A percentile compares a stretch with the other conserved stretches of the same genome.
These are phyloP conservation scores for Tetrahymena thermophila DNA, from an alignment of 73 alveolate genomes.

Conservation along the genomic window DNA sequence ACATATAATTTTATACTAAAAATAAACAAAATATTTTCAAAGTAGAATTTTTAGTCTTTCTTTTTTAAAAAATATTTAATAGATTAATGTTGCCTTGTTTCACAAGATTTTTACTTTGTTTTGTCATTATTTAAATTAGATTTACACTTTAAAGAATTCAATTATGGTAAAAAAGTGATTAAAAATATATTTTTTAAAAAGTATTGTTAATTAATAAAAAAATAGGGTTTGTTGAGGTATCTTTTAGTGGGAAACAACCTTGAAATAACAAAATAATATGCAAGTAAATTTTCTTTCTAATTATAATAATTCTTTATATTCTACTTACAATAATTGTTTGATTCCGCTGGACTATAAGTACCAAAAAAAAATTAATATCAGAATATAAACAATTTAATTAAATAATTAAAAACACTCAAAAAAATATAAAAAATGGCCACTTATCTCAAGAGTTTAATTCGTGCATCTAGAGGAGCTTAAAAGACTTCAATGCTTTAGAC, in stretches of 20 bases:
- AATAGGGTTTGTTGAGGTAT: neutral
- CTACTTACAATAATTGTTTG: neutral
- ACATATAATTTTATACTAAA: too few species aligned
- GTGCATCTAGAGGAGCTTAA: neutral
- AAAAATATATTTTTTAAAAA: too few species aligned
- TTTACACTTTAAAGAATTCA: neutral
- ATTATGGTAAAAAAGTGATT: neutral
- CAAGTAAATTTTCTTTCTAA: neutral
- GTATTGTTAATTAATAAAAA: too few species aligned
- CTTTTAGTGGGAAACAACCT: neutral
- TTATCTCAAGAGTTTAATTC: neutral
- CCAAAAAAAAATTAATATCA: neutral
- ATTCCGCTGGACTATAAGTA: neutral
- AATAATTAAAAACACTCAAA: neutral
- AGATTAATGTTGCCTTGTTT: too few species aligned
- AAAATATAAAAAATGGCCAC: neutral
- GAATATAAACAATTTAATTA: too few species aligned
- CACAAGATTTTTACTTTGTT: neutral
- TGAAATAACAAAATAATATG: neutral
- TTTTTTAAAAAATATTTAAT: too few species aligned
- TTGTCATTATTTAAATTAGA: too few species aligned
- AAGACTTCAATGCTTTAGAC: neutral
- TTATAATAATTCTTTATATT: too few species aligned
- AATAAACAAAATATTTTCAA: too few species aligned
- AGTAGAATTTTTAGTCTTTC: too few species aligned